Base-by-base conservation (phyloP, 371 early-diverging fungal species). In the Mucor circinelloides region DNA sequence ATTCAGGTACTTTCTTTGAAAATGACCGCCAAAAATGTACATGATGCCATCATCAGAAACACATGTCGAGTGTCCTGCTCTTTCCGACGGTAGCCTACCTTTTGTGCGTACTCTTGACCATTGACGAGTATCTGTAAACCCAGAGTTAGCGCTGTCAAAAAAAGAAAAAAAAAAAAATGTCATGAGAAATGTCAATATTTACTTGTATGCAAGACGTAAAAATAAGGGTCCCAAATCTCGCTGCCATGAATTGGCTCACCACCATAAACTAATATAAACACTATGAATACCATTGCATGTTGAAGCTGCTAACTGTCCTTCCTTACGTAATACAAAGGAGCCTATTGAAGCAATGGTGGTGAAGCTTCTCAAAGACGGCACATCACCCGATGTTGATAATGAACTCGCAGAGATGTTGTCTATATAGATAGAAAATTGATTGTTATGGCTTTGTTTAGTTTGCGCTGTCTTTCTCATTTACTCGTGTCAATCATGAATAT, bases 1-100 rank as follows among this genome's bases (percentile, higher is more conserved):
- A 58, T 86, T 85, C 64, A 90, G 59, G 52, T 84, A 89, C 66
- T 84, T 80, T 12, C 87, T 79, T 21, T 86, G 80, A 28, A 69
- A 68, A 8, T 84, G 86, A 0, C 91, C 91, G 32, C 91, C 90
- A 71, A 85, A 85, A 59, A 91, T 72, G 46, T 84, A 89, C 72
- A 90, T 82, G 25, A 65, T 62, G 23, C 82, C 85, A 38, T 87
- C 83, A 3, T 85, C 84, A 23, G 87, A 77, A 10, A 84, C 74
- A 34, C 81, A 83, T 3, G 83, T 80, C 6, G 89, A 76, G 72
- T 90, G 91, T 15, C 87, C 88, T 68, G 83, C 80, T 68, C 91
- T 86, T 23, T 85, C 89, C 19, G 74, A 63, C 15, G 88, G 86
- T 42, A 78, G 58, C 9, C 76, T 78, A n/a, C 88, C 88, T 48